A percentile compares a stretch with the other conserved stretches of the same genome.
phyloP scores from a whole-genome alignment of 2,329 filamentous ascomycete genomes.

The Thielaviopsis punctulata region DNA sequence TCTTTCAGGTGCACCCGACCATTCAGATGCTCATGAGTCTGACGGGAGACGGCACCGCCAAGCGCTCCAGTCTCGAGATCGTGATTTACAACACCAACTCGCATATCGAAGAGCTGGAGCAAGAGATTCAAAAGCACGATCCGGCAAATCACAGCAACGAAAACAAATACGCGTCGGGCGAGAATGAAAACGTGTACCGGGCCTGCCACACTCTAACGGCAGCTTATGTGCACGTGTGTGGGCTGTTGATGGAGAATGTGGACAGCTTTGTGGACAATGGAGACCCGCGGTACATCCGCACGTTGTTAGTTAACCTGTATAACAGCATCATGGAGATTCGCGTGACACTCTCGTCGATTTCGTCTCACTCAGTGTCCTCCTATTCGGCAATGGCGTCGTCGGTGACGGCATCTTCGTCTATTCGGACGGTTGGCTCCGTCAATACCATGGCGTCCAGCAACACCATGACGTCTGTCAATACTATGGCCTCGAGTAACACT shows the following conservation, averaged over 20 bases:
- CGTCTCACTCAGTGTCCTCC: slow-evolving; percentile 8
- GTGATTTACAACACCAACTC: slow-evolving; percentile 52
- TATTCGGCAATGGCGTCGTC: slow-evolving; percentile 3
- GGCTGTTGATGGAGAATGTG: slow-evolving; percentile 41
- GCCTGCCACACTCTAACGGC: slow-evolving; percentile 46
- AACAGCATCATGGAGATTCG: slow-evolving; percentile 52
- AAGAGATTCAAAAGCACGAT: slow-evolving; percentile 46
- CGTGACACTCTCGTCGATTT: slow-evolving; percentile 28
- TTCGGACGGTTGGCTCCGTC: not conserved
- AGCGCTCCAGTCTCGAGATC: slow-evolving; percentile 46
- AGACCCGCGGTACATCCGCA: slow-evolving; percentile 49
- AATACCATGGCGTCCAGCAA: not conserved
- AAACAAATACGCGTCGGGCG: slow-evolving; percentile 27
- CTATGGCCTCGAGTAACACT: slow-evolving; percentile 2
- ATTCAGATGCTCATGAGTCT: slow-evolving; percentile 48
- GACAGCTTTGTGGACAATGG: slow-evolving; percentile 48
- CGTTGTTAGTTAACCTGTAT: slow-evolving; percentile 44
- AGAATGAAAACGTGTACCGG: slow-evolving; percentile 46
- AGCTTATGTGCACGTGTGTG: slow-evolving; percentile 49
- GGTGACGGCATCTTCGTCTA: not conserved
- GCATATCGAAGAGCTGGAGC: slow-evolving; percentile 48
- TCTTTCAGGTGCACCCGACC: slow-evolving; percentile 51
- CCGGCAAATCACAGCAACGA: slow-evolving; percentile 21
- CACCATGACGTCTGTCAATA: not conserved
- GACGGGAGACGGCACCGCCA: slow-evolving; percentile 40